phyloP scores from a whole-genome alignment of 2,329 filamentous ascomycete genomes.

The Graphiopsis chlorocephala region DNA sequence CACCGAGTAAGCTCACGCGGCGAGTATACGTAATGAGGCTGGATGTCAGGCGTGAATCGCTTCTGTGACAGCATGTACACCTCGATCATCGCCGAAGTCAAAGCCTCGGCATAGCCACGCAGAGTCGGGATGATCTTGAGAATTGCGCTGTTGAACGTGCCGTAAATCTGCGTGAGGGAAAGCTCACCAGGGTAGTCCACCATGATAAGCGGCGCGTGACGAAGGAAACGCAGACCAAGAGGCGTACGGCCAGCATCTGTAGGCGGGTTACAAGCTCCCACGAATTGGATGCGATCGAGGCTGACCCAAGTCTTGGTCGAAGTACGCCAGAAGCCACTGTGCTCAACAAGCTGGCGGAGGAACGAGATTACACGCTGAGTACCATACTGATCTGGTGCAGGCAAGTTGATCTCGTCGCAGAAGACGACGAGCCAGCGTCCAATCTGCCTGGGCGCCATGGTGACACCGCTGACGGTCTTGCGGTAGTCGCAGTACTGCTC shows the following conservation, averaged over 20 bases:
- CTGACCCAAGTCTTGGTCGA: constrained; percentile 98
- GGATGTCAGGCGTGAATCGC: constrained; percentile 91
- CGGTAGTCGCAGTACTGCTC: constrained; percentile 99
- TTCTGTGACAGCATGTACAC: constrained; percentile 94
- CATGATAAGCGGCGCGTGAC: constrained; percentile 98
- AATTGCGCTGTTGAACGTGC: constrained; percentile 93
- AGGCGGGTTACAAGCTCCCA: constrained; percentile 96
- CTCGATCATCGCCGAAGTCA: constrained; percentile 96
- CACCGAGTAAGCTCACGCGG: constrained; percentile 96
- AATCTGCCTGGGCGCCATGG: constrained; percentile 93
- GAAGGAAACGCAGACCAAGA: constrained; percentile 87
- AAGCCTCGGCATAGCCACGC: constrained; percentile 88
- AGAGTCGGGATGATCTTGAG: constrained; percentile 94
- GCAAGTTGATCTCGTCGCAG: constrained; percentile 99
- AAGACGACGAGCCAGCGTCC: constrained; percentile 98
- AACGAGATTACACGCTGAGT: constrained; percentile 98
- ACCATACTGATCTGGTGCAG: constrained; percentile 94
- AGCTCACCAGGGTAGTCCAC: constrained; percentile 97
- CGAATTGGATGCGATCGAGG: constrained; percentile 96
- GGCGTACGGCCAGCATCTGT: constrained; percentile 96
- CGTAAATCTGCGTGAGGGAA: constrained; percentile 95
- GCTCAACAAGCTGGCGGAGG: constrained; percentile 92
- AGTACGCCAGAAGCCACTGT: constrained; percentile 98
- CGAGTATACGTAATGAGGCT: constrained; percentile 98
- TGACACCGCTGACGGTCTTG: constrained; percentile 94